Evolutionary conservation across 345 rosid genomes (phyloP).

Genomic region (Acer campestre): DNA sequence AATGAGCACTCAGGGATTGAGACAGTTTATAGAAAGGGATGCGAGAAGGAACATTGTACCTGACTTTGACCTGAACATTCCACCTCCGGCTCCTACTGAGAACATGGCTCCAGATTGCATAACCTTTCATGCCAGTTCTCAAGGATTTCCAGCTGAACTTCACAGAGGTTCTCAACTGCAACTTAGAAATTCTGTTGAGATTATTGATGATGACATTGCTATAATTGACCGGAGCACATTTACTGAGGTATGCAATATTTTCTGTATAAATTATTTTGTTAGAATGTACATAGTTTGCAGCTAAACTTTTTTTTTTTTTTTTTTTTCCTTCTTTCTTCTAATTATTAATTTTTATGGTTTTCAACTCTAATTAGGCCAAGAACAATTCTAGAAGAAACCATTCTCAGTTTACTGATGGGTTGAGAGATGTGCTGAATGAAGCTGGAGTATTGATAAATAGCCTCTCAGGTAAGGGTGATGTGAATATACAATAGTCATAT

Average conservation of each 20-base stretch:
- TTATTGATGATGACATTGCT: conserved; percentile 27
- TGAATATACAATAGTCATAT: background rate
- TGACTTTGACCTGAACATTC: no score
- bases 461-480: conserved; percentile 3
- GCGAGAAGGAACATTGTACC: background rate
- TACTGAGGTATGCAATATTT: conserved; percentile 11
- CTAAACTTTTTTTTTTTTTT: background rate
- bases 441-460: background rate
- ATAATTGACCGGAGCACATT: conserved; percentile 17
- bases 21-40: conserved; percentile 10
- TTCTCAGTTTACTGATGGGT: background rate
- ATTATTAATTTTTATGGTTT: background rate
- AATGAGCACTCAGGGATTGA: conserved; percentile 13
- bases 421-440: background rate
- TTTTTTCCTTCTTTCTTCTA: background rate
- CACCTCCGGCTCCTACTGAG: background rate
- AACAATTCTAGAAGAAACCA: conserved; percentile 10
- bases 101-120: background rate
- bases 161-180: conserved; percentile 8
- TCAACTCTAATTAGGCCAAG: conserved; percentile 6
- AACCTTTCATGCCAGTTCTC: conserved; percentile 7
- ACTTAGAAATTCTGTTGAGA: conserved; percentile 12
- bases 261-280: background rate
- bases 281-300: background rate
- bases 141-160: conserved; percentile 5